Evolutionary conservation across 2,329 filamentous ascomycete species (phyloP).

Genomic region (Colletotrichum agaves): DNA sequence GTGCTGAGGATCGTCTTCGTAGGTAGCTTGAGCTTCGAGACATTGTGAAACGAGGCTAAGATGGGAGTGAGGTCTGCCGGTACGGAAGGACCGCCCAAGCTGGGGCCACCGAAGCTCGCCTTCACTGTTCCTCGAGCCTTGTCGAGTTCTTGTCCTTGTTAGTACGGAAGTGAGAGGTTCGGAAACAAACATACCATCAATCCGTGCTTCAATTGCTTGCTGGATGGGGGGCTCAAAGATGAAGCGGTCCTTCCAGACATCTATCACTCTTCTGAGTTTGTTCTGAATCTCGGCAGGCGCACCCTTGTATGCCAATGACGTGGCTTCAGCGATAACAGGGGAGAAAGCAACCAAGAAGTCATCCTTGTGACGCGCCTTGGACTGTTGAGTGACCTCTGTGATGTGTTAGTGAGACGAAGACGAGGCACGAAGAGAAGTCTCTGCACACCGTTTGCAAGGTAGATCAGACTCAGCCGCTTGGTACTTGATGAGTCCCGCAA

Average conservation of each 20-base stretch:
- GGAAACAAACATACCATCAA: slow-evolving; percentile 71
- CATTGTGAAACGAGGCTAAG: slow-evolving; percentile 76
- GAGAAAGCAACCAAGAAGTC: slow-evolving; percentile 94
- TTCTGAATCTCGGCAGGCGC: slow-evolving; percentile 86
- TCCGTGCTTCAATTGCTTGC: slow-evolving; percentile 79
- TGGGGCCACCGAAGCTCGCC: slow-evolving; percentile 67
- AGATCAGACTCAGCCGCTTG: slow-evolving; percentile 90
- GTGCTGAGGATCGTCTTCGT: slow-evolving; percentile 74
- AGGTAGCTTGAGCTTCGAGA: slow-evolving; percentile 77
- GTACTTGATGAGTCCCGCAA: slow-evolving; percentile 87
- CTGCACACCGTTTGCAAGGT: slow-evolving; percentile 87
- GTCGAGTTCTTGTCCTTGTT: slow-evolving; percentile 65
- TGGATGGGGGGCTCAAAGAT: slow-evolving; percentile 89
- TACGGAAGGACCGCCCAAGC: slow-evolving; percentile 69
- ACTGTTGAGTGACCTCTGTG: slow-evolving; percentile 95
- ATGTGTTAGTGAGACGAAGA: slow-evolving; percentile 4
- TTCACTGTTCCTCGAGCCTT: slow-evolving; percentile 66
- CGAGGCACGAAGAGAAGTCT: neutral
- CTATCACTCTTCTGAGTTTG: slow-evolving; percentile 88
- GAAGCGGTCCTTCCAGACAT: slow-evolving; percentile 88
- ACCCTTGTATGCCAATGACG: slow-evolving; percentile 89
- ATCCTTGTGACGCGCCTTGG: slow-evolving; percentile 89
- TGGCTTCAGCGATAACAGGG: slow-evolving; percentile 92
- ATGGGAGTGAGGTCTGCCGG: slow-evolving; percentile 83
- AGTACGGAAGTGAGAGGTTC: slow-evolving; percentile 23